Percentiles rank a stretch among this genome's conserved stretches.
phyloP scores from a whole-genome alignment of 176 grass and related monocot species.

The Eleusine indica region DNA sequence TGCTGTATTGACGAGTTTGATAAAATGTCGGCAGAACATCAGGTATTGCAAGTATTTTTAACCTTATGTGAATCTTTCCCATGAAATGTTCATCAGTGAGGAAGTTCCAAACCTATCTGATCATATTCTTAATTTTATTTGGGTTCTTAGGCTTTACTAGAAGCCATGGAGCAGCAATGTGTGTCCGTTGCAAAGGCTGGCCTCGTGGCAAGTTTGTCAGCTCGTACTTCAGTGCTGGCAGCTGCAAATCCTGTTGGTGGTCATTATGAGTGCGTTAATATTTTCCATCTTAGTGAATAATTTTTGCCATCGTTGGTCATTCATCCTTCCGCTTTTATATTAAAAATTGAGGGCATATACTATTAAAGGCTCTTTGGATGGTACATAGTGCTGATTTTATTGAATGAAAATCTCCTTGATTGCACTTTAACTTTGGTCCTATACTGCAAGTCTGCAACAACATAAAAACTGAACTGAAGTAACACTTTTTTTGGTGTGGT shows the following conservation, averaged over 20 bases:
- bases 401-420: neutral
- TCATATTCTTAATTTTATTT: slow-evolving; percentile 45
- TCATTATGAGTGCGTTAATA: slow-evolving; percentile 87
- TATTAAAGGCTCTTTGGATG: neutral
- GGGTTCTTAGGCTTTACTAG: slow-evolving; percentile 80
- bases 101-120: neutral
- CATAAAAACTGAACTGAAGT: slow-evolving; percentile 4
- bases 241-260: slow-evolving; percentile 97
- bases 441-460: neutral
- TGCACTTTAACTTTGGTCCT: neutral
- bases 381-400: neutral
- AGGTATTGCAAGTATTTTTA: slow-evolving; percentile 48
- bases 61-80: slow-evolving; percentile 21
- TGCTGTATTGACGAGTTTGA: slow-evolving; percentile 98
- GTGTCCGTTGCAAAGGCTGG: slow-evolving; percentile 98
- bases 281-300: slow-evolving; percentile 28
- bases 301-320: slow-evolving; percentile 7
- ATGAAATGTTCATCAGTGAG: neutral
- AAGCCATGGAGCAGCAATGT: slow-evolving; percentile 99
- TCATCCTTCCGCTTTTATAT: slow-evolving; percentile 14
- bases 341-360: slow-evolving; percentile 5
- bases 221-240: slow-evolving; percentile 83
- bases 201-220: slow-evolving; percentile 92
- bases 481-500: slow-evolving; percentile 16
- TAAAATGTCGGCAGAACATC: slow-evolving; percentile 95